A percentile compares a stretch with the other conserved stretches of the same genome.
phyloP scores from a whole-genome alignment of 2,329 filamentous ascomycete species.

The Diaporthe citrichinensis region DNA sequence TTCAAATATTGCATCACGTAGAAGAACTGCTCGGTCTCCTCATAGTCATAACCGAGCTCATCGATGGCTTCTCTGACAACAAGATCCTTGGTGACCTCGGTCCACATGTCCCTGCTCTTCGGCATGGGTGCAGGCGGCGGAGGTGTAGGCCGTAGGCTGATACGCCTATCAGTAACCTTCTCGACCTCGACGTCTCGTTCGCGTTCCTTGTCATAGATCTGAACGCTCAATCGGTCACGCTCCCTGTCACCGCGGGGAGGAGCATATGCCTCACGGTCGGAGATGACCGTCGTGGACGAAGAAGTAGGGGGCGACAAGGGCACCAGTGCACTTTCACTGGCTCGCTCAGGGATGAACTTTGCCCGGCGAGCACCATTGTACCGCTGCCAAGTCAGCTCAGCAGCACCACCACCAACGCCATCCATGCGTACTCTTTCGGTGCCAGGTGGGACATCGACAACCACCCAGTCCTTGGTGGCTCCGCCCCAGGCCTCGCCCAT shows the following conservation, averaged over 20 bases:
- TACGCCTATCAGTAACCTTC: constrained; percentile 67
- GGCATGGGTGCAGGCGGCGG: constrained; percentile 49
- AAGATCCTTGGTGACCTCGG: constrained; percentile 94
- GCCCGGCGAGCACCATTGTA: constrained; percentile 84
- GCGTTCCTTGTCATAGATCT: constrained; percentile 59
- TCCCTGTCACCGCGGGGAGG: constrained; percentile 51
- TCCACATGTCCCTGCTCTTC: constrained; percentile 84
- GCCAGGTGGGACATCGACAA: constrained; percentile 87
- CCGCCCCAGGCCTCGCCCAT: constrained; percentile 82
- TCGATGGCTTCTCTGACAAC: constrained; percentile 91
- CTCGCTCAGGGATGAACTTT: constrained; percentile 80
- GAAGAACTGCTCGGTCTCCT: constrained; percentile 90
- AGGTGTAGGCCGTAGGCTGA: constrained; percentile 54
- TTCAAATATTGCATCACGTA: constrained; percentile 93
- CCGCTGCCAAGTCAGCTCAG: constrained; percentile 83
- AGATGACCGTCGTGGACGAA: constrained; percentile 45
- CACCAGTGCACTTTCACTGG: constrained; percentile 54
- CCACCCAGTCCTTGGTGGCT: constrained; percentile 82
- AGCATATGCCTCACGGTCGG: constrained; percentile 47
- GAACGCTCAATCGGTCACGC: constrained; percentile 59
- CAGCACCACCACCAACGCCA: constrained; percentile 79
- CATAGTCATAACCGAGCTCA: constrained; percentile 85
- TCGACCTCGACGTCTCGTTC: constrained; percentile 68
- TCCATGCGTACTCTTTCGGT: constrained; percentile 88
- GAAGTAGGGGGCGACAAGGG: constrained; percentile 53